Base-by-base conservation (phyloP, 1,284 basidiomycete species). In the Ganoderma resinaceum region DNA sequence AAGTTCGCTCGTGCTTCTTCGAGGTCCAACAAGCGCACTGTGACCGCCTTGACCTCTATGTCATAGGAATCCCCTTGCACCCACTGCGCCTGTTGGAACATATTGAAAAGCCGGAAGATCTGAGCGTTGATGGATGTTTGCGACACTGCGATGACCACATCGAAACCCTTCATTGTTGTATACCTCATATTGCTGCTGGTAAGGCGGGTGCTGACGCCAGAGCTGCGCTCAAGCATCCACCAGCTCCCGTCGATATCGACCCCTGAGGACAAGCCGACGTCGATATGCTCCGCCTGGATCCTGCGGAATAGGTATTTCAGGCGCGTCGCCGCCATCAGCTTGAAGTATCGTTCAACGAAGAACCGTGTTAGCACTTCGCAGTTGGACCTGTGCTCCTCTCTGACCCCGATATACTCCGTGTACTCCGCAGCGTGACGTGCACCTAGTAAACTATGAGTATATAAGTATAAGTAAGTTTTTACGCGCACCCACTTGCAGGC, bases 121-220 rank as follows among this genome's bases (percentile, higher is more conserved):
- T 77, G 72, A 11, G 66, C 67, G 68, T 78, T 78, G 72, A 81
- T 75, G 1, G 78, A 76, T 3, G 70, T 68, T 63, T 80, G 78
- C 1, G 80, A 78, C 60, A 81, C 69, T 1, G 79, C 78, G 23
- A 71, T 71, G 72, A 80, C 71, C 58, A 77, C 70, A 69, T 81
- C 80, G 73, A 78, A 80, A 65, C 76, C 76, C 60, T 64, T 61
- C 72, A 76, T 75, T 63, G 73, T 70, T 53, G 73, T 74, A 42
- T 70, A 68, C 69, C 72, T 73, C 31, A 75, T 71, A 18, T 73
- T 73, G 59, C 31, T 33, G 20, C 76, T 73, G 29, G 71, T 71
- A 66, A 72, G 74, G 29, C 29, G 46, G 8, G 62, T 67, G 23
- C 67, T 40, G 26, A 59, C 62, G 1, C 65, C 55, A 11, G 60